Evolutionary conservation across 306 rosid genomes (phyloP).

Genomic region (Astragalus glycyphyllos): DNA sequence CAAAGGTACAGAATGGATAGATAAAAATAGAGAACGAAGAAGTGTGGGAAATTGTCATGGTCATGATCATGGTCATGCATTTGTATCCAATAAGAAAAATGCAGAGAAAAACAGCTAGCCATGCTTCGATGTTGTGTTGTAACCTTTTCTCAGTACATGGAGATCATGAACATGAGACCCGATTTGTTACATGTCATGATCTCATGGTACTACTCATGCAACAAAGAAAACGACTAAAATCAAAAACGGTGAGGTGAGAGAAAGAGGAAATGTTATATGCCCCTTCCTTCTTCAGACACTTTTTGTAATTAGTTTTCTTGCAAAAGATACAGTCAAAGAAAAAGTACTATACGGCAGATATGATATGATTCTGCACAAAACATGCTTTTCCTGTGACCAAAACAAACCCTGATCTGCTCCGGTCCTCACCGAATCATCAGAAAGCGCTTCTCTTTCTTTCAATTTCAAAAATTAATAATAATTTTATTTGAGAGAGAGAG

Average conservation of each 20-base stretch:
- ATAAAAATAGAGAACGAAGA: no score
- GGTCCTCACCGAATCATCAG: constrained; percentile 46
- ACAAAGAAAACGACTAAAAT: constrained; percentile 3
- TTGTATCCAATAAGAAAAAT: no score
- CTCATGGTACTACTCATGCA: no score
- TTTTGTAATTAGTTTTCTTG: neutral
- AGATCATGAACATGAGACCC: no score
- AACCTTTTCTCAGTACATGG: no score
- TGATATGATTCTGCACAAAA: constrained; percentile 51
- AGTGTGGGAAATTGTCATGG: no score
- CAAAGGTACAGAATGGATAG: no score
- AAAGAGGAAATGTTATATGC: no score
- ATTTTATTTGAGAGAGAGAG: no score
- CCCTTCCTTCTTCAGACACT: neutral
- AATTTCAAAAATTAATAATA: constrained; percentile 19
- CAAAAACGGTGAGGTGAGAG: no score
- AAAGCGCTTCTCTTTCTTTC: constrained; percentile 31
- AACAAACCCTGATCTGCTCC: constrained; percentile 5
- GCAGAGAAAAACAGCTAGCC: no score
- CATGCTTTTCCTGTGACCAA: constrained; percentile 66
- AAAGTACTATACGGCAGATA: constrained; percentile 57
- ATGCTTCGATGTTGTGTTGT: constrained; percentile 43
- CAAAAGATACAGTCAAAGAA: constrained; percentile 66
- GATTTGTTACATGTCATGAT: constrained; percentile 59
- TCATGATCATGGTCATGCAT: no score